phyloP scores from a whole-genome alignment of 495 filamentous ascomycete genomes.

The Lasiosphaeria ovina region DNA sequence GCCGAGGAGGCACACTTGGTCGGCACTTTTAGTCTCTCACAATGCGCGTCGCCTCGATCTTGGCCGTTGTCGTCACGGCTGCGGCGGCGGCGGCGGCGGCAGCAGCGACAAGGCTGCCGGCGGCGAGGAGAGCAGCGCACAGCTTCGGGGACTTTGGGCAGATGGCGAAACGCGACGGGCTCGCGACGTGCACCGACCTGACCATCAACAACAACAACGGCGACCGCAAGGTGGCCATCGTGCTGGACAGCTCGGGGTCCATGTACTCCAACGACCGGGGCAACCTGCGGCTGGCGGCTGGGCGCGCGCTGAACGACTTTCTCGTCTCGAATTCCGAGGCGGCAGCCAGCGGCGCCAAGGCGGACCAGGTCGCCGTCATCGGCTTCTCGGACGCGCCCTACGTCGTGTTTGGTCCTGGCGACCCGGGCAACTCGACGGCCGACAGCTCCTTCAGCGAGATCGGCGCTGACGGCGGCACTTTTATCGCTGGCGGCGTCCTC shows the following conservation, averaged over 20 bases:
- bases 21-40: too few species aligned
- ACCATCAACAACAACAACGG: slow-evolving; percentile 30
- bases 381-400: slow-evolving; percentile 23
- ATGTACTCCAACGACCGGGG: slow-evolving; percentile 26
- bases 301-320: slow-evolving; percentile 25
- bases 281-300: slow-evolving; percentile 29
- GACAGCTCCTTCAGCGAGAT: slow-evolving; percentile 12
- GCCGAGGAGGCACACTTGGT: too few species aligned
- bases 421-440: slow-evolving; percentile 25
- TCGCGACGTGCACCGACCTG: slow-evolving; percentile 17
- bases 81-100: too few species aligned
- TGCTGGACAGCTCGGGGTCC: slow-evolving; percentile 28
- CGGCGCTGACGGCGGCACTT: slow-evolving; percentile 11
- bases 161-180: neutral
- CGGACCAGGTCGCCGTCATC: slow-evolving; percentile 31
- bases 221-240: slow-evolving; percentile 19
- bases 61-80: too few species aligned
- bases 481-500: slow-evolving; percentile 25
- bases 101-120: too few species aligned
- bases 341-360: slow-evolving; percentile 14
- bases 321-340: slow-evolving; percentile 25
- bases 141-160: too few species aligned
- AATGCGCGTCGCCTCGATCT: too few species aligned
- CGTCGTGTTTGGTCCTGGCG: slow-evolving; percentile 27
- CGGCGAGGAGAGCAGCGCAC: too few species aligned